A percentile compares a stretch with the other conserved stretches of the same genome.
These are phyloP conservation scores for Podaxis pistillaris DNA, from an alignment of 768 basidiomycete genomes.

Conservation along the genomic window DNA sequence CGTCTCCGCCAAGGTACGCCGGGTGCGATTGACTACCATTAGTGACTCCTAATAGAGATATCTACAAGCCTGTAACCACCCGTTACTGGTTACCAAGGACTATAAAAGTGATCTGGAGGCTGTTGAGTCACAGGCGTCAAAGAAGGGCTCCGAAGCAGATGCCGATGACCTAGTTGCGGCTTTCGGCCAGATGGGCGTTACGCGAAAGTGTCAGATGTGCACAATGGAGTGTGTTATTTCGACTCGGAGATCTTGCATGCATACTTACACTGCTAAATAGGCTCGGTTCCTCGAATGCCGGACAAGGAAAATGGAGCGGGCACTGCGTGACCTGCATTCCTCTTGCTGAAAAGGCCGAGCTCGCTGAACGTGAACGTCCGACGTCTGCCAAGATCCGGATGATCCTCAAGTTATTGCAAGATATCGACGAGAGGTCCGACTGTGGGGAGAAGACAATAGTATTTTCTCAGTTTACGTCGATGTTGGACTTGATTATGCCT, in stretches of 20 bases:
- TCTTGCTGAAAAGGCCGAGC: constrained; percentile 46
- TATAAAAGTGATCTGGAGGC: constrained; percentile 75
- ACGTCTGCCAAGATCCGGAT: constrained; percentile 87
- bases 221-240: constrained; percentile 53
- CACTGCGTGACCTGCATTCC: constrained; percentile 63
- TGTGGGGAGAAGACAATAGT: constrained; percentile 89
- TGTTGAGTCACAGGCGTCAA: constrained; percentile 59
- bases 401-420: constrained; percentile 67
- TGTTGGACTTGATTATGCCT: constrained; percentile 84
- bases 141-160: constrained; percentile 53
- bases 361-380: constrained; percentile 54
- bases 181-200: constrained; percentile 69
- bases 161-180: constrained; percentile 75
- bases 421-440: constrained; percentile 57
- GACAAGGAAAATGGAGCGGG: constrained; percentile 37
- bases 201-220: constrained; percentile 78
- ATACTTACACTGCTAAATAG: constrained; percentile 25
- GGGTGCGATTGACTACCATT: neutral
- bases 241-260: neutral
- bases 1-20: constrained; percentile 84
- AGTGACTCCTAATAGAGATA: neutral
- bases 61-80: constrained; percentile 82
- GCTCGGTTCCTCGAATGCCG: constrained; percentile 34
- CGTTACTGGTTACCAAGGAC: constrained; percentile 75
- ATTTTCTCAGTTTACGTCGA: constrained; percentile 89